Conservation (phyloP, 139 green algal species). For the Eudorina sp. region DNA sequence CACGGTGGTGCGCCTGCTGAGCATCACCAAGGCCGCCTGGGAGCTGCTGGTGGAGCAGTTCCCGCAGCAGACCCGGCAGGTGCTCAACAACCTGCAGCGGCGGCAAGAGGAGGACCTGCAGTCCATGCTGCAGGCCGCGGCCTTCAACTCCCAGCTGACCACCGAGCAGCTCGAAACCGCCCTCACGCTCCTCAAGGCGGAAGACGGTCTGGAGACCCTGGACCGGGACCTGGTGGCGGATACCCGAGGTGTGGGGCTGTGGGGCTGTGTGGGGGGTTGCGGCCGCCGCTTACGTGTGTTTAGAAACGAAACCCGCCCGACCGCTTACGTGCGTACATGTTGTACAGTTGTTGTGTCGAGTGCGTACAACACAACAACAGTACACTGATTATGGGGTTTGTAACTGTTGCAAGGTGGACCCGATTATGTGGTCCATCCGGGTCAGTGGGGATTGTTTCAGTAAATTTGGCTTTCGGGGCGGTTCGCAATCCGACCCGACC, state of each 20-base stretch:
- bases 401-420: too few species aligned
- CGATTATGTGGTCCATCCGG: too few species aligned
- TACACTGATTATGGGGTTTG: too few species aligned
- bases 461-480: too few species aligned
- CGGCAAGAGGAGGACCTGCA: constrained; percentile 5
- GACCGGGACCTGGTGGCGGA: constrained; percentile 8
- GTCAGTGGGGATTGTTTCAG: too few species aligned
- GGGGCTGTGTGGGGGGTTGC: background rate
- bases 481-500: too few species aligned
- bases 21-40: constrained; percentile 65
- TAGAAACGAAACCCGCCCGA: too few species aligned
- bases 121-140: background rate
- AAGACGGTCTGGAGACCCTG: background rate
- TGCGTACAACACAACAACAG: too few species aligned
- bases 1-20: constrained; percentile 63
- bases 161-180: constrained; percentile 12
- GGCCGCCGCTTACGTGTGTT: background rate
- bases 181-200: background rate
- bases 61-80: constrained; percentile 61
- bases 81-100: constrained; percentile 74
- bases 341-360: too few species aligned
- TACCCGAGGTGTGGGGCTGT: background rate
- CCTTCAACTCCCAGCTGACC: background rate
- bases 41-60: constrained; percentile 57
- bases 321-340: too few species aligned